Conservation (phyloP, 2,329 filamentous ascomycete genomes). For the Fusarium lateritium region DNA sequence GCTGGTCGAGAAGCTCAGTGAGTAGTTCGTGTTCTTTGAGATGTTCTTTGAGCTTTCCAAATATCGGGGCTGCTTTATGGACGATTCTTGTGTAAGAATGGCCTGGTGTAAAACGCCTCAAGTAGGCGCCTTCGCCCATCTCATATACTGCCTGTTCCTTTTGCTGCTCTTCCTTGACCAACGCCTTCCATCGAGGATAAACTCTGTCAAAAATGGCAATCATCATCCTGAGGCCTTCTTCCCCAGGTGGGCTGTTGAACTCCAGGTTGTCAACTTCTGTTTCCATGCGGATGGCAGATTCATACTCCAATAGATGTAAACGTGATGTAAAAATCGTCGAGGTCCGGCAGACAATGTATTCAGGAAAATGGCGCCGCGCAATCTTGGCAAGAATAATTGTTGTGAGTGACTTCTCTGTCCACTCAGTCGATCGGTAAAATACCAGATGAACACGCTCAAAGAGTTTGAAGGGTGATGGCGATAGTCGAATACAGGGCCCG, state of each 20-base stretch:
- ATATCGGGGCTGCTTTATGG: conserved; percentile 85
- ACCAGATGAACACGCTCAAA: conserved; percentile 97
- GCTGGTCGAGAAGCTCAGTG: conserved; percentile 81
- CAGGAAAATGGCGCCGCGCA: conserved; percentile 86
- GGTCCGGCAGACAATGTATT: conserved; percentile 91
- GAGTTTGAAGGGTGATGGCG: conserved; percentile 78
- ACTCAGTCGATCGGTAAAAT: conserved; percentile 95
- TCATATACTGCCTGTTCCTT: conserved; percentile 86
- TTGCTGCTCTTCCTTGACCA: conserved; percentile 80
- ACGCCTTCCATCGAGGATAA: conserved; percentile 82
- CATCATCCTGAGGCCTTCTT: conserved; percentile 76
- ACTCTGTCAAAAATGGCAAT: conserved; percentile 80
- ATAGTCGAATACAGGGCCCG: conserved; percentile 88
- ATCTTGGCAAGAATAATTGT: conserved; percentile 96
- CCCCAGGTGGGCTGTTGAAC: conserved; percentile 78
- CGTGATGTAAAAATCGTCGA: conserved; percentile 89
- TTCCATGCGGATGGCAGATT: conserved; percentile 86
- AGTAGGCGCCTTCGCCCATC: conserved; percentile 87
- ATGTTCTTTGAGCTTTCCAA: conserved; percentile 87
- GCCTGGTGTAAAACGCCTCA: conserved; percentile 89
- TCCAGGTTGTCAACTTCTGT: conserved; percentile 88
- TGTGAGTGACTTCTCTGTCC: conserved; percentile 96
- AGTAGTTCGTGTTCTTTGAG: conserved; percentile 81
- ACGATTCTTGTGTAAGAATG: conserved; percentile 95
- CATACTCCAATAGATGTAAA: conserved; percentile 85